Base-by-base conservation (phyloP, 225 moss, liverwort and hornwort genomes). In the Rhytidiadelphus loreus region DNA sequence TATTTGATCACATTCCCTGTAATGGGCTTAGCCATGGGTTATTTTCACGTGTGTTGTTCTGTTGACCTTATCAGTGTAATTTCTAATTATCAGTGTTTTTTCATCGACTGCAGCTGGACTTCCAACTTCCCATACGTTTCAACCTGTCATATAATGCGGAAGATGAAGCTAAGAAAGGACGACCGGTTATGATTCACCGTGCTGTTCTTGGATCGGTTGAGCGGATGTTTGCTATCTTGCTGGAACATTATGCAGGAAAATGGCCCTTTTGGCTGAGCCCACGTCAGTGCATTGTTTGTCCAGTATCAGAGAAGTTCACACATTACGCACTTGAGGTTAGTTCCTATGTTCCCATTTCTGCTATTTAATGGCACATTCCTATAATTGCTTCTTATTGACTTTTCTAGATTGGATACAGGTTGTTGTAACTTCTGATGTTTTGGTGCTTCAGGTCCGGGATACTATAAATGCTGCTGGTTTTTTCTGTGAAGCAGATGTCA, bases 221-320 rank as follows among this genome's bases (percentile, higher is more conserved):
- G 83, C 93, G 98, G 81, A 92, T 99, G 96, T 96, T 99, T 78
- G 98, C 98, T 25, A 99, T 99, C 57, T 92, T 99, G 88, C 90
- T 99, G 90, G 98, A 99, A 88, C 97, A 99, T 88, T 96, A 94
- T 88, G 97, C 96, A 12, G 98, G 98, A 37, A 99, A 99, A 91
- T 99, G 98, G 98, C 98, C 98, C 28, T 97, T 99, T 70, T 99
- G 98, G 98, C 89, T 99, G 60, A 99, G 98, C 90, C 98, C 98
- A 44, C 97, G 98, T 41, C 98, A 99, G 91, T 97, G 94, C 70
- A 99, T 99, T 89, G 95, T 99, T 73, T 97, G 97, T 75, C 92
- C 98, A 1, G 93, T 99, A 83, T 97, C 97, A 52, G 96, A 95
- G 87, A 99, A 96, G 92, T 96, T 96, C 88, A 90, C 91, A 66